These are phyloP conservation scores for Coniochaeta hoffmannii DNA, from an alignment of 2,329 filamentous ascomycete species.

Conservation along the genomic window DNA sequence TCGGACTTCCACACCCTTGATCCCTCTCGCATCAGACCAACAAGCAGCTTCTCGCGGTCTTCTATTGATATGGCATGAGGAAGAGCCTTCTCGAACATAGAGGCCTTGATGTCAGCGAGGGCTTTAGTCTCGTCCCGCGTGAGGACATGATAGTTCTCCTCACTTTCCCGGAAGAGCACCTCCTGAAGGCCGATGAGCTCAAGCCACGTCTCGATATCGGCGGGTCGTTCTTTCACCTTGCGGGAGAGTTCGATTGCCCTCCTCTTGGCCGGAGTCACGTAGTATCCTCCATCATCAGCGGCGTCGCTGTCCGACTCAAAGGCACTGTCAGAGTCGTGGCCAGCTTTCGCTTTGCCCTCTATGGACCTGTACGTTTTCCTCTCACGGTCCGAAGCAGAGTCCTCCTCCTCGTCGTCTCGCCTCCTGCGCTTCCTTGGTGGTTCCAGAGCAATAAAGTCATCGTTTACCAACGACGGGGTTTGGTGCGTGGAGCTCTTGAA, in stretches of 20 bases:
- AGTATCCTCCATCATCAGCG: slow-evolving; percentile 9
- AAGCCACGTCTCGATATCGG: slow-evolving; percentile 67
- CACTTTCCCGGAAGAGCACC: slow-evolving; percentile 46
- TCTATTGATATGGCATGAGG: slow-evolving; percentile 38
- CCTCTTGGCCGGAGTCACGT: slow-evolving; percentile 33
- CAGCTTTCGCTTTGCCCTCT: slow-evolving; percentile 50
- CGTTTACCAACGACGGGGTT: slow-evolving; percentile 14
- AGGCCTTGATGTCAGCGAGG: slow-evolving; percentile 71
- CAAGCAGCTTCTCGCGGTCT: slow-evolving; percentile 52
- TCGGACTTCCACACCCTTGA: slow-evolving; percentile 64
- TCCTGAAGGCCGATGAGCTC: slow-evolving; percentile 75
- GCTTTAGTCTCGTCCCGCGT: slow-evolving; percentile 58
- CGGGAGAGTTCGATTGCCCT: slow-evolving; percentile 56
- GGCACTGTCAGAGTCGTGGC: slow-evolving; percentile 39
- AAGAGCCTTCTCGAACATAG: slow-evolving; percentile 73
- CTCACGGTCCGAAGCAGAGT: slow-evolving; percentile 34
- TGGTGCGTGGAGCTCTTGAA: slow-evolving; percentile 29
- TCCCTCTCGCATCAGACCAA: slow-evolving; percentile 68
- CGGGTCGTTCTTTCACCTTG: slow-evolving; percentile 56
- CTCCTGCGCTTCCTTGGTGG: slow-evolving; percentile 35
- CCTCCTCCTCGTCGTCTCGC: slow-evolving; percentile 18
- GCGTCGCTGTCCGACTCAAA: slow-evolving; percentile 39
- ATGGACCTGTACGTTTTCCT: slow-evolving; percentile 58
- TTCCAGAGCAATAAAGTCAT: slow-evolving; percentile 42
- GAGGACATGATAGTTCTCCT: slow-evolving; percentile 33